Evolutionary conservation across 2,329 filamentous ascomycete genomes (phyloP).

Genomic region (Neonectria hederae): DNA sequence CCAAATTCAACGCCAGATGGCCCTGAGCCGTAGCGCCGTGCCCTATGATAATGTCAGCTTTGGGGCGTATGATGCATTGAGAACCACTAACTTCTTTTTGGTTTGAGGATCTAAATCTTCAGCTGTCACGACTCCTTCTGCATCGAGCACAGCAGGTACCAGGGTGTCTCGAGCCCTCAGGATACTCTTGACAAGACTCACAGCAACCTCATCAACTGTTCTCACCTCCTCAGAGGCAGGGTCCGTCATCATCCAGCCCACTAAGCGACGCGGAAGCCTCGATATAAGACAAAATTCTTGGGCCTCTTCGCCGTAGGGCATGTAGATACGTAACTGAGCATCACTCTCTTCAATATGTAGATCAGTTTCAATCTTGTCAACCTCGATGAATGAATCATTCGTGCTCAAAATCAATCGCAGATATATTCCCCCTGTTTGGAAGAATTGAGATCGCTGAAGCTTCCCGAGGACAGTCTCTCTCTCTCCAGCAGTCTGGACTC

Average conservation of each 20-base stretch:
- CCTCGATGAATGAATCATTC: not conserved
- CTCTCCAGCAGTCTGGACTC: conserved; percentile 1
- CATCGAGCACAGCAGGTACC: conserved; percentile 8
- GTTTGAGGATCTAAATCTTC: not conserved
- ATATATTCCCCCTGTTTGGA: conserved; percentile 1
- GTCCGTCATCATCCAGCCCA: conserved; percentile 39
- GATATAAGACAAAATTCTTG: conserved; percentile 32
- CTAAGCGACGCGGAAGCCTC: conserved; percentile 30
- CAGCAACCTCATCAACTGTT: conserved; percentile 28
- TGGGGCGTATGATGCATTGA: not conserved
- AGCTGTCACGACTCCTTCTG: conserved; percentile 1
- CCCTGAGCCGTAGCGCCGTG: not conserved
- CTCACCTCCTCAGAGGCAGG: conserved; percentile 16
- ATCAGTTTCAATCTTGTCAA: not conserved
- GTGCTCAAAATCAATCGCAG: not conserved
- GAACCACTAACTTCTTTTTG: not conserved
- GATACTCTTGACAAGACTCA: conserved; percentile 31
- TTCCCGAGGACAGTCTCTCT: conserved; percentile 16
- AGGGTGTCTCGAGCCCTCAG: conserved; percentile 8
- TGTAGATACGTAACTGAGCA: conserved; percentile 29
- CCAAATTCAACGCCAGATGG: not conserved
- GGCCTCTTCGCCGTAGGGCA: conserved; percentile 29
- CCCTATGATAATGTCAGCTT: not conserved
- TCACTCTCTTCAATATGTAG: conserved; percentile 21
- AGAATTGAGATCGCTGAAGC: not conserved